phyloP scores from a whole-genome alignment of 2,329 filamentous ascomycete species.

The Clarireedia hainanense region DNA sequence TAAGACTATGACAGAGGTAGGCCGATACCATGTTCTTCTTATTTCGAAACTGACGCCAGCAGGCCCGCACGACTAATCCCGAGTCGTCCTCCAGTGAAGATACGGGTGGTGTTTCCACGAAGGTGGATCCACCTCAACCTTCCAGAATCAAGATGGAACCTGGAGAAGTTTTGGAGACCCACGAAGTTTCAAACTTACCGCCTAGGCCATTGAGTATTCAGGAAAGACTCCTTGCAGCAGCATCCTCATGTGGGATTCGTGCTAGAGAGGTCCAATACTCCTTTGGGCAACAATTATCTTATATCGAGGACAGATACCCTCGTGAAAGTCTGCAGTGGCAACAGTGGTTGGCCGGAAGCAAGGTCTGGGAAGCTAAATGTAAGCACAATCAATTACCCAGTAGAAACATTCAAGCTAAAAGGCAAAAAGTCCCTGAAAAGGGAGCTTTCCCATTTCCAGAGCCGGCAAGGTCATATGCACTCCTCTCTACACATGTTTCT shows the following conservation, averaged over 20 bases:
- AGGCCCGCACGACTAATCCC: no score
- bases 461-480: background rate
- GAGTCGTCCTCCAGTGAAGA: no score
- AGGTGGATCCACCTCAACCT: no score
- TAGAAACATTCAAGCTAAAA: background rate
- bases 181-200: no score
- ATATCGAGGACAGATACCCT: background rate
- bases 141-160: no score
- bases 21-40: no score
- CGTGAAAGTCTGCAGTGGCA: slow-evolving; percentile 7
- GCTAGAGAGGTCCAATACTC: background rate
- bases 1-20: no score
- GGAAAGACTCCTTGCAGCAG: background rate
- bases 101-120: no score
- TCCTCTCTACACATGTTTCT: background rate
- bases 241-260: background rate
- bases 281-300: no score
- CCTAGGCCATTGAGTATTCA: background rate
- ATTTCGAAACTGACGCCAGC: no score
- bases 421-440: background rate
- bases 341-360: slow-evolving; percentile 9
- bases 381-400: background rate
- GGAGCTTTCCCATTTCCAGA: slow-evolving; percentile 1
- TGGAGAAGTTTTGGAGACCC: no score
- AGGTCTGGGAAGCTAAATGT: slow-evolving; percentile 12